phyloP scores from a whole-genome alignment of 2,329 filamentous ascomycete species.

The Sarocladiaceae sp. region DNA sequence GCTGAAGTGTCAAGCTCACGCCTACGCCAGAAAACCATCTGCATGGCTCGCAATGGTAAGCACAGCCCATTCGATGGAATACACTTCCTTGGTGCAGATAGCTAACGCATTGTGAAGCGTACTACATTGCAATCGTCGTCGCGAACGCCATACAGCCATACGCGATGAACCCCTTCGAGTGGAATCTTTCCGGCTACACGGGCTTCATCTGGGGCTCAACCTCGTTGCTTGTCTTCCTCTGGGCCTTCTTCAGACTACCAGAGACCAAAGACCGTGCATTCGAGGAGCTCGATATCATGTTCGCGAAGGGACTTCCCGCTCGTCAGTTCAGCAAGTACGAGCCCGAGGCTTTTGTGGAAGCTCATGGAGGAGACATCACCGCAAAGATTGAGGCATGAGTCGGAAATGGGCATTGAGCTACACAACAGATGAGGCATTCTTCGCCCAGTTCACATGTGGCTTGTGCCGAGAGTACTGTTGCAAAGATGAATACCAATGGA shows the following conservation, averaged over 20 bases:
- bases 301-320: constrained; percentile 12
- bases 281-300: constrained; percentile 49
- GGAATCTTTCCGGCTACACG: constrained; percentile 22
- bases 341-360: constrained; percentile 5
- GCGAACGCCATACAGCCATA: constrained; percentile 23
- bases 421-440: too few relatives aligned
- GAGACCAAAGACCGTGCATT: constrained; percentile 55
- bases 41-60: constrained; percentile 20
- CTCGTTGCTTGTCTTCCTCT: constrained; percentile 22
- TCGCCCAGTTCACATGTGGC: too few relatives aligned
- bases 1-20: constrained; percentile 25
- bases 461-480: too few relatives aligned
- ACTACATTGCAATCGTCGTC: constrained; percentile 19
- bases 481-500: too few relatives aligned
- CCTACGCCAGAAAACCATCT: constrained; percentile 26
- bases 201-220: constrained; percentile 24
- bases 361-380: neutral
- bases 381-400: neutral
- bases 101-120: constrained; percentile 12
- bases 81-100: neutral
- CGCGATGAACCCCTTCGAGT: constrained; percentile 24
- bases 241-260: constrained; percentile 54
- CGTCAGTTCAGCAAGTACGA: constrained; percentile 9
- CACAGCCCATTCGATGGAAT: too few relatives aligned
- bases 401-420: too few relatives aligned